phyloP scores from a whole-genome alignment of 768 basidiomycete genomes.

The Lanmaoa pseudosensibilis region DNA sequence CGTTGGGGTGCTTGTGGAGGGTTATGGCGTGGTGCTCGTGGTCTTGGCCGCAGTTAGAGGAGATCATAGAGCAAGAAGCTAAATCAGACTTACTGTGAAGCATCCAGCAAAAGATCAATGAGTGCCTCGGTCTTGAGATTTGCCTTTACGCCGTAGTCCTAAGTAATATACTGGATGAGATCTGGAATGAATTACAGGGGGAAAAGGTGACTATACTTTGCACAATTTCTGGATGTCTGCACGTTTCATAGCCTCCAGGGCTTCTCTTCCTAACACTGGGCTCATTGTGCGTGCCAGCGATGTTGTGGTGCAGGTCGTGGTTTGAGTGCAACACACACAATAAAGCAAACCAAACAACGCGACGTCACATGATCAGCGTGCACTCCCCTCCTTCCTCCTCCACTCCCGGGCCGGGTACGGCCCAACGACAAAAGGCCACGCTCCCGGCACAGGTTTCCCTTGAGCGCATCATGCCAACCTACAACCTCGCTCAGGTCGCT shows the following conservation, averaged over 20 bases:
- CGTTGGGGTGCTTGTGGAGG: slow-evolving; percentile 25
- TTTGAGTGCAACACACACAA: slow-evolving; percentile 48
- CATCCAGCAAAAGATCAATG: slow-evolving; percentile 70
- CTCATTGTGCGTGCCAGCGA: slow-evolving; percentile 31
- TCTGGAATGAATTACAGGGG: slow-evolving; percentile 12
- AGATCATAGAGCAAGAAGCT: slow-evolving; percentile 35
- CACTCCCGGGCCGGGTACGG: not conserved
- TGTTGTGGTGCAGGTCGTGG: slow-evolving; percentile 32
- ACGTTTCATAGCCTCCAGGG: slow-evolving; percentile 54
- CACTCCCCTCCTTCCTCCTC: not conserved
- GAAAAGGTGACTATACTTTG: slow-evolving; percentile 47
- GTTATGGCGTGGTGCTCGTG: slow-evolving; percentile 23
- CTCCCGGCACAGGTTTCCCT: not conserved
- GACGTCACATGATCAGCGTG: slow-evolving; percentile 40
- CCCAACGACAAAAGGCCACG: not conserved
- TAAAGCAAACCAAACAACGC: slow-evolving; percentile 51
- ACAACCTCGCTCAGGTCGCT: slow-evolving; percentile 57
- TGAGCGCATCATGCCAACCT: slow-evolving; percentile 33
- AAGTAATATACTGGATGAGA: slow-evolving; percentile 15
- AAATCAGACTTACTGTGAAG: slow-evolving; percentile 39
- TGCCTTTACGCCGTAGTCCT: slow-evolving; percentile 82
- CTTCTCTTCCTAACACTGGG: slow-evolving; percentile 43
- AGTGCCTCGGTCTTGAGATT: slow-evolving; percentile 80
- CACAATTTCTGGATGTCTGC: slow-evolving; percentile 56
- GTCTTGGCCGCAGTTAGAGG: slow-evolving; percentile 35